phyloP scores from a whole-genome alignment of 345 rosid species.

The Camelina hispida region DNA sequence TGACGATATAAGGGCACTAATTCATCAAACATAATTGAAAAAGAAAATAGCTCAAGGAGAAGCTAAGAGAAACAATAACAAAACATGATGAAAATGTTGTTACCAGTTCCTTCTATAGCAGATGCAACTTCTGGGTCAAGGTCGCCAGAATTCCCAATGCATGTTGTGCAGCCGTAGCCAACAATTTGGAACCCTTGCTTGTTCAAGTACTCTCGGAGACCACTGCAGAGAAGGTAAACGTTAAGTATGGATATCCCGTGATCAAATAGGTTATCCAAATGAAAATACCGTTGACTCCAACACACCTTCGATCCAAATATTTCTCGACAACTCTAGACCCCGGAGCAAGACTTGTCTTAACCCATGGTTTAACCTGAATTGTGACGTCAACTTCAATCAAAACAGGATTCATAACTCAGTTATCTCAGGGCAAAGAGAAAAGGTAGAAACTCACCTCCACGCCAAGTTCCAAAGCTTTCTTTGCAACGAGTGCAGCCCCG shows the following conservation, averaged over 20 bases:
- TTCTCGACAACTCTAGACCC: conserved; percentile 84
- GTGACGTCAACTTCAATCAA: conserved; percentile 19
- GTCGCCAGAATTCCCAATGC: conserved; percentile 81
- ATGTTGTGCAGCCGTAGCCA: conserved; percentile 87
- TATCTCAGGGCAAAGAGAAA: neutral
- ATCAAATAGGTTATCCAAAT: conserved; percentile 1
- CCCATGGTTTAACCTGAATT: conserved; percentile 83
- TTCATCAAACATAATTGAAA: conserved; percentile 8
- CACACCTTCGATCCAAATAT: conserved; percentile 69
- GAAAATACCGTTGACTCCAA: neutral
- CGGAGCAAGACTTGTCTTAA: conserved; percentile 85
- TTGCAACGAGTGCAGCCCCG: conserved; percentile 79
- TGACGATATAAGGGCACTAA: neutral
- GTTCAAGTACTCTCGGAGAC: conserved; percentile 66
- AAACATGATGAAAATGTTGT: neutral
- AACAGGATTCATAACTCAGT: conserved; percentile 9
- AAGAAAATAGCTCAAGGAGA: conserved; percentile 8
- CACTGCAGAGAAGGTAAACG: conserved; percentile 52
- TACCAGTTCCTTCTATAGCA: conserved; percentile 75
- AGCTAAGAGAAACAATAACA: neutral
- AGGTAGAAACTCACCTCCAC: conserved; percentile 56
- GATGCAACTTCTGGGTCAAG: conserved; percentile 66
- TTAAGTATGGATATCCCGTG: conserved; percentile 22
- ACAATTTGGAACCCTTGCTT: conserved; percentile 74
- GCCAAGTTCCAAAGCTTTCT: conserved; percentile 77